A percentile compares a stretch with the other conserved stretches of the same genome.
phyloP scores from a whole-genome alignment of 2,329 filamentous ascomycete genomes.

The Trichoderma koningii region DNA sequence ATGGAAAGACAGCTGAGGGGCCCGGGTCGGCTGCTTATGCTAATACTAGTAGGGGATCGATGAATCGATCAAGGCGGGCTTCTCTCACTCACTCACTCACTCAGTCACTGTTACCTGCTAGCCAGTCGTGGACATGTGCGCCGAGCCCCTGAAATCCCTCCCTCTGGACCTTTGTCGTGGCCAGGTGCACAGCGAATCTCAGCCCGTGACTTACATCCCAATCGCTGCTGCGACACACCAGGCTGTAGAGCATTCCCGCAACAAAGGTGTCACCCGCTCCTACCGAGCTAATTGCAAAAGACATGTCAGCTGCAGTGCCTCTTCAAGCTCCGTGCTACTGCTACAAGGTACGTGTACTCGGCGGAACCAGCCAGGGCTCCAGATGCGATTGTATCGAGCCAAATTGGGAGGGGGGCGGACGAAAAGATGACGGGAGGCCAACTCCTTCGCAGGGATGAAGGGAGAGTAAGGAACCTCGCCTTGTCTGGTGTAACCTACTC shows the following conservation, averaged over 20 bases:
- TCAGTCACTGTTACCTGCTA: not conserved
- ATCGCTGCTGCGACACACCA: slow-evolving; percentile 52
- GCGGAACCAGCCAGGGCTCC: slow-evolving; percentile 18
- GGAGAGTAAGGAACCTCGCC: not conserved
- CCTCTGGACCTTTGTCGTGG: slow-evolving; percentile 66
- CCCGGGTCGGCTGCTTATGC: not conserved
- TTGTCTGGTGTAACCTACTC: slow-evolving; percentile 54
- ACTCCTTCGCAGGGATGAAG: too few species aligned
- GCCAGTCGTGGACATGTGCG: slow-evolving; percentile 24
- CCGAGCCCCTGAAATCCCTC: slow-evolving; percentile 64
- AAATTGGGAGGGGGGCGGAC: not conserved
- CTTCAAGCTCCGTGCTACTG: slow-evolving; percentile 13
- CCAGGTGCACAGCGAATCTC: slow-evolving; percentile 65
- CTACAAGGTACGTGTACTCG: not conserved
- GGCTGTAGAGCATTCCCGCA: slow-evolving; percentile 67
- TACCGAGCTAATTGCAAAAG: slow-evolving; percentile 55
- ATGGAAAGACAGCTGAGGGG: not conserved
- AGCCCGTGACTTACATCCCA: slow-evolving; percentile 55
- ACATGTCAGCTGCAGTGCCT: slow-evolving; percentile 24
- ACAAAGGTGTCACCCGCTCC: slow-evolving; percentile 77
- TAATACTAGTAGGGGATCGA: not conserved
- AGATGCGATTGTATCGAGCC: slow-evolving; percentile 7
- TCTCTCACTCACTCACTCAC: not conserved
- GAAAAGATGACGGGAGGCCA: too few species aligned
- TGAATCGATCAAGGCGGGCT: slow-evolving; percentile 9